phyloP scores from a whole-genome alignment of 352 stramenopile genomes.

The Globisporangium rhizosaccharum region DNA sequence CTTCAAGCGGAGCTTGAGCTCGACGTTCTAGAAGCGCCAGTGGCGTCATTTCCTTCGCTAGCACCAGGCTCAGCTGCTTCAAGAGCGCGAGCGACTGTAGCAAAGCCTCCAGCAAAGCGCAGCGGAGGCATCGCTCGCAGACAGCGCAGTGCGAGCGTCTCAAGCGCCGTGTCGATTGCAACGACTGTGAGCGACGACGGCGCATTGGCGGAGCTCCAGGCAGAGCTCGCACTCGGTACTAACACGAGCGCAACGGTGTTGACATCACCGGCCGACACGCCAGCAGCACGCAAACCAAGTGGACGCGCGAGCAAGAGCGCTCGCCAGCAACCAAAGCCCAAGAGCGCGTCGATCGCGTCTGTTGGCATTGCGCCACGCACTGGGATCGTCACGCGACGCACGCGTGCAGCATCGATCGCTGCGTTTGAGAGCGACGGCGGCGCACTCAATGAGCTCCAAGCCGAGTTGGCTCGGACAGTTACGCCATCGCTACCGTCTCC shows the following conservation, averaged over 20 bases:
- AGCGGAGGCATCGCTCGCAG: too few relatives aligned
- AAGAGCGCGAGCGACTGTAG: too few relatives aligned
- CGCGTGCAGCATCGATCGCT: slow-evolving; percentile 5
- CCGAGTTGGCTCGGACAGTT: slow-evolving; percentile 4
- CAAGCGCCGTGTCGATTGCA: too few relatives aligned
- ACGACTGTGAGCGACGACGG: too few relatives aligned
- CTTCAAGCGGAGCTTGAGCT: slow-evolving; percentile 17
- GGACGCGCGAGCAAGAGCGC: neutral
- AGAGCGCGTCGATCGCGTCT: neutral
- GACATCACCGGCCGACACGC: too few relatives aligned
- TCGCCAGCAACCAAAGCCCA: neutral
- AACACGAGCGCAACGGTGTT: too few relatives aligned
- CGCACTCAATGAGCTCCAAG: slow-evolving; percentile 5
- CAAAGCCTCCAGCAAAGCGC: too few relatives aligned
- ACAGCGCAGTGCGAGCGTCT: too few relatives aligned
- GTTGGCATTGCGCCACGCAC: slow-evolving; percentile 6
- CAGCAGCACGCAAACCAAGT: neutral
- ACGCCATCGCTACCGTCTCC: neutral
- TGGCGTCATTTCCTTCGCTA: too few relatives aligned
- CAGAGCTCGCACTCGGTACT: slow-evolving; percentile 8
- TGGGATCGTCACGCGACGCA: slow-evolving; percentile 1
- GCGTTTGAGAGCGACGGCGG: slow-evolving; percentile 3
- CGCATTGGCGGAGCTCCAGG: too few relatives aligned
- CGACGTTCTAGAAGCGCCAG: too few relatives aligned
- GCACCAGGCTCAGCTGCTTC: too few relatives aligned